phyloP scores from a whole-genome alignment of 2,329 filamentous ascomycete species.

The Colletotrichum sp. region DNA sequence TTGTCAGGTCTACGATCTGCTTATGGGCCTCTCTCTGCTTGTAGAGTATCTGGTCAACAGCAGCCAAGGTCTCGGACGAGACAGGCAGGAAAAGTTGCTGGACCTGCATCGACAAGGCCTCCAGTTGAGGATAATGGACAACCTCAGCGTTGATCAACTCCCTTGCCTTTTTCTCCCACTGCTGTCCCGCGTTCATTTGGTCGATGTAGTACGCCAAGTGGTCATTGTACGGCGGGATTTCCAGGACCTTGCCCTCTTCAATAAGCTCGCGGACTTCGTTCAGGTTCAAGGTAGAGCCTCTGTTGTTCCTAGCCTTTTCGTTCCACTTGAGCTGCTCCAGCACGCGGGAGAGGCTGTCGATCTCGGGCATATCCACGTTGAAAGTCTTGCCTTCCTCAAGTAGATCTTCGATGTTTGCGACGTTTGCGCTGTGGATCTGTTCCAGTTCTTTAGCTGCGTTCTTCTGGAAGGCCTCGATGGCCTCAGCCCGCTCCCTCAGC shows the following conservation, averaged over 20 bases:
- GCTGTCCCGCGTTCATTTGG: slow-evolving; percentile 76
- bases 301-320: slow-evolving; percentile 71
- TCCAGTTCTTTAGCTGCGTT: slow-evolving; percentile 75
- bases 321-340: slow-evolving; percentile 91
- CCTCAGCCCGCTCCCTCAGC: slow-evolving; percentile 82
- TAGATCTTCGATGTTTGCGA: slow-evolving; percentile 83
- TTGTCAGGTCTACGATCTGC: slow-evolving; percentile 81
- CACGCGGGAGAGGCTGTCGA: slow-evolving; percentile 80
- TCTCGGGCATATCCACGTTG: slow-evolving; percentile 89
- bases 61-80: slow-evolving; percentile 77
- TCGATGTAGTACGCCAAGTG: slow-evolving; percentile 79
- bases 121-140: slow-evolving; percentile 93
- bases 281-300: slow-evolving; percentile 72
- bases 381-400: slow-evolving; percentile 89
- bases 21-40: slow-evolving; percentile 95
- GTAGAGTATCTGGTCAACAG: slow-evolving; percentile 89
- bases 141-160: slow-evolving; percentile 92
- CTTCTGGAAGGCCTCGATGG: slow-evolving; percentile 83
- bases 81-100: slow-evolving; percentile 74
- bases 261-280: slow-evolving; percentile 82
- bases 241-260: slow-evolving; percentile 76
- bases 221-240: slow-evolving; percentile 81
- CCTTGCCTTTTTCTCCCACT: slow-evolving; percentile 92
- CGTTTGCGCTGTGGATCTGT: slow-evolving; percentile 66
- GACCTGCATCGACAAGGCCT: slow-evolving; percentile 87